Conservation (phyloP, 2,329 filamentous ascomycete genomes). For the Calonectria crousiana region DNA sequence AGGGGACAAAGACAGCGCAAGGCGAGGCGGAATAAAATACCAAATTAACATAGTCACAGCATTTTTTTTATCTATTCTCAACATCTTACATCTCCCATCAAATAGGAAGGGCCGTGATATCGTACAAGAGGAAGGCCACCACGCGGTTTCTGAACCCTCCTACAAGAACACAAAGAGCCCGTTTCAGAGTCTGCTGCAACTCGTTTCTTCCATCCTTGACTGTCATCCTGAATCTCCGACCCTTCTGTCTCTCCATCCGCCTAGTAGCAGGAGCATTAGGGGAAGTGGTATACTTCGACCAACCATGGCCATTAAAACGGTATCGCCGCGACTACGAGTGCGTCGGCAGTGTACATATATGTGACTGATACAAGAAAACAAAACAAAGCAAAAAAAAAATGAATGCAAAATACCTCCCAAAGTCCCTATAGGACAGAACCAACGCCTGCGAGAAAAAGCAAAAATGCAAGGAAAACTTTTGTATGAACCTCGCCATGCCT, state of each 20-base stretch:
- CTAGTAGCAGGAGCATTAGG: conserved; percentile 40
- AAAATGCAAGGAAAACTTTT: conserved; percentile 41
- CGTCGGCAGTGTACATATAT: conserved; percentile 32
- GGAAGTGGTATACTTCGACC: conserved; percentile 42
- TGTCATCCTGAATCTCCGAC: conserved; percentile 23
- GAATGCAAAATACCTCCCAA: conserved; percentile 37
- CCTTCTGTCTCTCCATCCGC: conserved; percentile 38
- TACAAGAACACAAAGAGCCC: conserved; percentile 27
- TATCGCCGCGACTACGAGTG: conserved; percentile 37
- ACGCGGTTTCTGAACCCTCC: conserved; percentile 17
- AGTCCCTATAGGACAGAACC: conserved; percentile 18
- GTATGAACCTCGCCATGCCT: conserved; percentile 49
- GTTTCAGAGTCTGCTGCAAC: conserved; percentile 18
- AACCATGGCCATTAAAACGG: conserved; percentile 34
- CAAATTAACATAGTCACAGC: conserved; percentile 24
- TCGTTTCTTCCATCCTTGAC: conserved; percentile 28
- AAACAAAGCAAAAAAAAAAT: conserved; percentile 32
- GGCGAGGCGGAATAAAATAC: not conserved
- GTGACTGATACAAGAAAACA: conserved; percentile 18
- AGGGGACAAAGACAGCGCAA: not conserved
- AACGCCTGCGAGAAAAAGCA: conserved; percentile 43
- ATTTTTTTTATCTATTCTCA: conserved; percentile 31
- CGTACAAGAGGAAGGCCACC: conserved; percentile 28
- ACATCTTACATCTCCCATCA: conserved; percentile 27
- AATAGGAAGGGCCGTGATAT: conserved; percentile 26